Evolutionary conservation across 805 yeast genomes (phyloP), one percentile per base, ranked within the genome.

Genomic region (Starmerella sp.): DNA sequence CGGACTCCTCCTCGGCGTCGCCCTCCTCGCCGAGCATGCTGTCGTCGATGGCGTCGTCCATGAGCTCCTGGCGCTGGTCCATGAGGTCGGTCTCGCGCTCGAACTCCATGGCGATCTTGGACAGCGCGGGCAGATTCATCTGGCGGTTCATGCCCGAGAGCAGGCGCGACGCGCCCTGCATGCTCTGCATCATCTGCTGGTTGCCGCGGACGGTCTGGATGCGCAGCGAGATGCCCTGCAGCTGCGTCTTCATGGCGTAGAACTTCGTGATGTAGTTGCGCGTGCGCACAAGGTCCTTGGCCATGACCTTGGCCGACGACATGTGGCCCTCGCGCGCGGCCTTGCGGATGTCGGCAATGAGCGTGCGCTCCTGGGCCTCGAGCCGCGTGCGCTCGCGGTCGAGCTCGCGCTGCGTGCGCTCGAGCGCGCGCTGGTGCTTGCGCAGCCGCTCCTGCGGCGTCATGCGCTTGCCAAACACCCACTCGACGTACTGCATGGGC

Each of bases 1-100:
- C 96, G 4, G 85, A 84, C 68, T 90, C 95, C 30, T 67, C 70
- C 59, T 85, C 95, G 29, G 79, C 88, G 61, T 82, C 85, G 39
- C 49, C 49, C 55, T 86, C 81, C 64, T 87, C 97, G 64, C 83
- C 88, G 53, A 84, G 95, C 93, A 93, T 88, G 17, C 93, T 86
- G 68, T 91, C 96, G 67, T 93, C 99, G 63, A 93, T 84, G 17
- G 96, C 95, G 67, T 93, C 98, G 67, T 93, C 98, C 85, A 93
- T 93, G 80, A 95, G 87, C 68, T 95, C 99, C 69, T 95, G 97
- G 65, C 95, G 83, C 72, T 93, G 98, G 69, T 91, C 97, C 97
- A 93, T 93, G 63, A 95, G 73, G 67, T 95, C 98, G 69, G 86
- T 87, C 66, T 91, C 95, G 64, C 80, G 82, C 65, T 93, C 95